Evolutionary conservation across 352 stramenopile species (phyloP).

Genomic region (Phytophthora fragariaefolia): DNA sequence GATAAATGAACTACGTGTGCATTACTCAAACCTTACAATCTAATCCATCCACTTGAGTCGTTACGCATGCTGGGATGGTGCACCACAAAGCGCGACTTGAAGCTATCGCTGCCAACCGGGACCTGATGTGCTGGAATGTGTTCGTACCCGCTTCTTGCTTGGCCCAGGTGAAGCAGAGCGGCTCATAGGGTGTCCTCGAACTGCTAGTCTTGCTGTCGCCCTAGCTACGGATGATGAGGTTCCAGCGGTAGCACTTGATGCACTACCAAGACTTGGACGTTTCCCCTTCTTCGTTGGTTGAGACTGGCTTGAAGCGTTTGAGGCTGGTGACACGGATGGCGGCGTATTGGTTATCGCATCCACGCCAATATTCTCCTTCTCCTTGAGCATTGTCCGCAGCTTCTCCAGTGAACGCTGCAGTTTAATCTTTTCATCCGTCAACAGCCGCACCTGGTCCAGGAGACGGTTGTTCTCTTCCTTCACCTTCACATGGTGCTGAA

Average conservation of each 20-base stretch:
- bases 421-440: constrained; percentile 73
- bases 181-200: constrained; percentile 21
- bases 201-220: constrained; percentile 33
- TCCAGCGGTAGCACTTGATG: constrained; percentile 27
- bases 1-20: constrained; percentile 27
- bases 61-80: constrained; percentile 36
- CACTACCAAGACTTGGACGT: constrained; percentile 27
- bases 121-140: constrained; percentile 29
- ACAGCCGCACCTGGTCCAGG: constrained; percentile 64
- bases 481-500: constrained; percentile 82
- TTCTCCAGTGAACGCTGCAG: constrained; percentile 57
- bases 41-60: constrained; percentile 28
- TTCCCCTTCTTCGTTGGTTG: constrained; percentile 17
- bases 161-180: constrained; percentile 41
- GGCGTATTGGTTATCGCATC: constrained; percentile 32
- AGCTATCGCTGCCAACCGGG: constrained; percentile 43
- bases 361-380: constrained; percentile 76
- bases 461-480: constrained; percentile 88
- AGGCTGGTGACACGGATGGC: constrained; percentile 27
- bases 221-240: constrained; percentile 29
- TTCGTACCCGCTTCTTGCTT: constrained; percentile 50
- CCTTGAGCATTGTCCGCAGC: constrained; percentile 55
- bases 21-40: constrained; percentile 28
- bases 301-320: constrained; percentile 19
- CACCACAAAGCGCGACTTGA: constrained; percentile 9